Evolutionary conservation across 2,329 filamentous ascomycete species (phyloP), one percentile per base, ranked within the genome.

Genomic region (Colletotrichum sp.): DNA sequence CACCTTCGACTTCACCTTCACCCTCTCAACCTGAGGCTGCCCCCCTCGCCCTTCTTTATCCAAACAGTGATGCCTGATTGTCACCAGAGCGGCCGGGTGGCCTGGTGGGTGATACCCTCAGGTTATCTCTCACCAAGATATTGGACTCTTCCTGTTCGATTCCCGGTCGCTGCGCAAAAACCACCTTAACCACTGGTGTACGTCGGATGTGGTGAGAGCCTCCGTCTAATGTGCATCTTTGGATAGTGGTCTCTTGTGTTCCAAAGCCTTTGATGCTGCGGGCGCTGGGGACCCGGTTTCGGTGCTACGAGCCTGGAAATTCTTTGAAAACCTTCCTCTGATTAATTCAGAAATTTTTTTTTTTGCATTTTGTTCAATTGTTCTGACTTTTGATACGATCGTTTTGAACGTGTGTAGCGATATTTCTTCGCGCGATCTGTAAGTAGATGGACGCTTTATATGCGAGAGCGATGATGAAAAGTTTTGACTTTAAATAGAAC

Each of bases 251-350:
- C 8, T 12, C 39, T 39, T 36, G 59, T 22, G n/a, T 5, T 57
- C 69, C 22, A 55, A 22, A 36, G 69, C 59, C 29, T 65, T 8
- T 11, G 39, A 57, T 65, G n/a, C n/a, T 65, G 39, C 30, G 36
- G 68, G 59, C 16, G 59, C n/a, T 57, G 32, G 29, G 36, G 59
- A 65, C 32, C 39, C 34, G 34, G 68, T 27, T 70, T 52, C 57
- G 68, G 29, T n/a, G 22, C 68, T 6, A 70, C 4, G 34, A 49
- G 68, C 34, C 25, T 52, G 34, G 27, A 19, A 32, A 30, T 32
- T 63, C 62, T 13, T 52, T 27, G 16, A 30, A 61, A 61, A 29
- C 16, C 16, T n/a, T 1, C 16, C 5, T 32, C 27, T 61, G 57
- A 30, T 61, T 7, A 32, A 61, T 61, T 30, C 57, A 61, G 27